A percentile compares a stretch with the other conserved stretches of the same genome.
Evolutionary conservation across 768 basidiomycete genomes (phyloP).

Genomic region (Psilocybe cyanescens): DNA sequence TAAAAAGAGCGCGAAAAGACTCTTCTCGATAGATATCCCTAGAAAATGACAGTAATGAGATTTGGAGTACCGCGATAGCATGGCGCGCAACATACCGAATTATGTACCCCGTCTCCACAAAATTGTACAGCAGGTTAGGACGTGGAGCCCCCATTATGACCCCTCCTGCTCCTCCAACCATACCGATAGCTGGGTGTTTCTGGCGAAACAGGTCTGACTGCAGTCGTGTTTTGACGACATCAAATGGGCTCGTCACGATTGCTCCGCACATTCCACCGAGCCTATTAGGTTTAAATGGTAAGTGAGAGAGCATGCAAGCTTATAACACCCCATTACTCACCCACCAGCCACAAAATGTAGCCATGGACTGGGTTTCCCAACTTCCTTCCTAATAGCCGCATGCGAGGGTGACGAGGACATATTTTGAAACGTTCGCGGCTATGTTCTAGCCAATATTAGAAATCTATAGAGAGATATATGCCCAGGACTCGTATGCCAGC

Average conservation of each 20-base stretch:
- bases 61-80: neutral
- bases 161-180: slow-evolving; percentile 33
- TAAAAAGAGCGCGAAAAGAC: slow-evolving; percentile 88
- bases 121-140: slow-evolving; percentile 80
- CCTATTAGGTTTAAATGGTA: slow-evolving; percentile 42
- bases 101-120: slow-evolving; percentile 93
- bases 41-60: neutral
- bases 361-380: slow-evolving; percentile 67
- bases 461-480: neutral
- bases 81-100: slow-evolving; percentile 58
- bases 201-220: slow-evolving; percentile 82
- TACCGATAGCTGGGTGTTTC: slow-evolving; percentile 40
- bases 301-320: slow-evolving; percentile 5
- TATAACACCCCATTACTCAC: slow-evolving; percentile 45
- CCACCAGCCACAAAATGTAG: slow-evolving; percentile 87
- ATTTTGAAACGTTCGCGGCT: neutral
- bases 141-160: slow-evolving; percentile 42
- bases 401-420: slow-evolving; percentile 3
- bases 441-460: neutral
- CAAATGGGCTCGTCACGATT: slow-evolving; percentile 95
- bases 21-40: slow-evolving; percentile 91
- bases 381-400: slow-evolving; percentile 9
- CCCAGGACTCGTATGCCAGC: neutral
- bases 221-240: slow-evolving; percentile 96
- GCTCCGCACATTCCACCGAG: slow-evolving; percentile 98